Percentiles rank a stretch among this genome's conserved stretches.
Conservation (phyloP, 805 yeast species). For the Starmerella etchellsii region DNA sequence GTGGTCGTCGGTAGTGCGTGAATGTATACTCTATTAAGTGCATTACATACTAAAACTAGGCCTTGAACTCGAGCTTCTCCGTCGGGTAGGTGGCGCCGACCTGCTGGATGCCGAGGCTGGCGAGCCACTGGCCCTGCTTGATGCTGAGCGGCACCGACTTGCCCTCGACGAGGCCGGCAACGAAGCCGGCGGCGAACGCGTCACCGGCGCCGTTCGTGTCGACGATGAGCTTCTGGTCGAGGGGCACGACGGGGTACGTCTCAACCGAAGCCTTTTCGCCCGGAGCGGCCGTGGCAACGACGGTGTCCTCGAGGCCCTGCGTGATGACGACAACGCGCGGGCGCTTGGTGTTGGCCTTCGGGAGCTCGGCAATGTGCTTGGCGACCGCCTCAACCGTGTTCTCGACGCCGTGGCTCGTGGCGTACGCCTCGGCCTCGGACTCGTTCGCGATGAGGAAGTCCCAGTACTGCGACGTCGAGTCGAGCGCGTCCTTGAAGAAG, state of each 20-base stretch:
- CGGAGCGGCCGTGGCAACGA: conserved; percentile 44
- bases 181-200: conserved; percentile 93
- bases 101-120: conserved; percentile 79
- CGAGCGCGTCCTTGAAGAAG: conserved; percentile 87
- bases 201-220: conserved; percentile 99
- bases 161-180: conserved; percentile 74
- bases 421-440: conserved; percentile 90
- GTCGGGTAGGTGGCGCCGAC: conserved; percentile 86
- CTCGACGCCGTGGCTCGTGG: conserved; percentile 63
- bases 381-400: conserved; percentile 68
- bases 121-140: conserved; percentile 67
- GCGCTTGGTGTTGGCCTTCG: conserved; percentile 54
- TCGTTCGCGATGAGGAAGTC: conserved; percentile 92
- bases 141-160: conserved; percentile 27
- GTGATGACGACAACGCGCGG: conserved; percentile 86
- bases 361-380: conserved; percentile 61
- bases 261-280: conserved; percentile 31
- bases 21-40: too few relatives aligned
- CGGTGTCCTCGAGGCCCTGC: conserved; percentile 87
- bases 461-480: conserved; percentile 66
- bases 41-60: too few relatives aligned
- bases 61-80: conserved; percentile 11
- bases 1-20: too few relatives aligned
- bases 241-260: conserved; percentile 56
- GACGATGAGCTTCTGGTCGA: conserved; percentile 52